These are phyloP conservation scores for Russula sp. DNA, from an alignment of 768 basidiomycete species.

Conservation along the genomic window DNA sequence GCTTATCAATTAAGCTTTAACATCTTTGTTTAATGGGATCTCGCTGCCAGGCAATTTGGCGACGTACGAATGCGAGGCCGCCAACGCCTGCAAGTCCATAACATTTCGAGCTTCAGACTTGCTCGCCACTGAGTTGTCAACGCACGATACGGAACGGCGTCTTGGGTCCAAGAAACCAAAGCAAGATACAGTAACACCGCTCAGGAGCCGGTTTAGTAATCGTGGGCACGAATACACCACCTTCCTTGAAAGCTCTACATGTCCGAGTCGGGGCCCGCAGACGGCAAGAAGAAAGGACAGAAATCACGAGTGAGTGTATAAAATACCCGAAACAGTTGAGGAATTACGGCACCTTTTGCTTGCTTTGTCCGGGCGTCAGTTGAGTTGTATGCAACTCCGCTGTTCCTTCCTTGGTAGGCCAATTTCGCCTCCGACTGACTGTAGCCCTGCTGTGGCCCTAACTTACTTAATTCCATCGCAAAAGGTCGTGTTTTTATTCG, in stretches of 20 bases:
- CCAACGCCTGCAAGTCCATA: constrained; percentile 15
- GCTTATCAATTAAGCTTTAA: constrained; percentile 19
- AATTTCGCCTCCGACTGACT: no score
- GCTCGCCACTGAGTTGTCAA: not conserved
- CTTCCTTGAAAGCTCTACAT: not conserved
- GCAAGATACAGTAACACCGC: not conserved
- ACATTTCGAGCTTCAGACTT: not conserved
- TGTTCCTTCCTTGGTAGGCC: no score
- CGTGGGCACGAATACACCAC: constrained; percentile 4
- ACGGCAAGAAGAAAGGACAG: no score
- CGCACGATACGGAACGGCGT: not conserved
- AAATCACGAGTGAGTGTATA: not conserved
- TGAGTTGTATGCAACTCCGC: no score
- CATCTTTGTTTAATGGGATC: constrained; percentile 11
- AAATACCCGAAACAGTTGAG: not conserved
- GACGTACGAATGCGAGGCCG: constrained; percentile 7
- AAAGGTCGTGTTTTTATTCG: not conserved
- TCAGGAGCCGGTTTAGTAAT: not conserved
- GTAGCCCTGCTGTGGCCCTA: no score
- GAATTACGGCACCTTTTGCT: not conserved
- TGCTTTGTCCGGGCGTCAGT: not conserved
- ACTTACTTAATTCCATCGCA: not conserved
- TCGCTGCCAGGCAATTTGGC: not conserved
- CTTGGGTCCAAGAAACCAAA: not conserved
- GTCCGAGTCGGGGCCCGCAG: not conserved